Base-by-base conservation (phyloP, 352 stramenopile species). In the Phytophthora melonis region DNA sequence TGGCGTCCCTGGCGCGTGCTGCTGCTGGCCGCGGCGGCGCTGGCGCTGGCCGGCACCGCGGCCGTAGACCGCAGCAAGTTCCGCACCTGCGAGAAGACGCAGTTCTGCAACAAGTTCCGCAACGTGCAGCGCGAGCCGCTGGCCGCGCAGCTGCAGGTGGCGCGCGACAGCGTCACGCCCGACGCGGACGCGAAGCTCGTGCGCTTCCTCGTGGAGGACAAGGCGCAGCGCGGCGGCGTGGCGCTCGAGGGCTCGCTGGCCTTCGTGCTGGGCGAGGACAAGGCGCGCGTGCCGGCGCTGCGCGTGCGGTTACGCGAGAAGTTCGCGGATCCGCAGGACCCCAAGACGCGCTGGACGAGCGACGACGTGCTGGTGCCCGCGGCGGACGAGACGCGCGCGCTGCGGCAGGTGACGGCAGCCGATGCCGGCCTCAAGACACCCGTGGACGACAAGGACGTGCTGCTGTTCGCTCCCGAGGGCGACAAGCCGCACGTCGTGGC, bases 31-130 rank as follows among this genome's bases (percentile, higher is more conserved):
- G 66, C 63, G 21, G 54, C 53, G 23, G 63, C 61, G 11, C 27
- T 66, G 10, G 41, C 57, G 9, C 25, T 75, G 27, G 41, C 52
- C 3, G 41, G 49, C 36, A 43, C 49, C 5, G n/a, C 61, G 11
- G 96, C 92, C 9, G 98, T 99, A 13, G 98, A 99, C 82, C 88
- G 92, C 73, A 97, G 79, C 64, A 99, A 99, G 87, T 99, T 99
- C 84, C 87, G 98, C 50, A 99, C 94, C 21, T 99, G 98, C 75
- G 78, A 90, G 21, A 91, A 99, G 82, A 99, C 97, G n/a, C 92
- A 96, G 16, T 99, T 99, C 85, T 99, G 98, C 82, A 80, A 84
- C 32, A 88, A 84, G 63, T 86, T 86, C 64, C 89, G 87, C 63
- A 82, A 84, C 27, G 63, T 69, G 23, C 55, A 70, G 62, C 71